These are phyloP conservation scores for Boletales sp. DNA, from an alignment of 768 basidiomycete species.

Conservation along the genomic window DNA sequence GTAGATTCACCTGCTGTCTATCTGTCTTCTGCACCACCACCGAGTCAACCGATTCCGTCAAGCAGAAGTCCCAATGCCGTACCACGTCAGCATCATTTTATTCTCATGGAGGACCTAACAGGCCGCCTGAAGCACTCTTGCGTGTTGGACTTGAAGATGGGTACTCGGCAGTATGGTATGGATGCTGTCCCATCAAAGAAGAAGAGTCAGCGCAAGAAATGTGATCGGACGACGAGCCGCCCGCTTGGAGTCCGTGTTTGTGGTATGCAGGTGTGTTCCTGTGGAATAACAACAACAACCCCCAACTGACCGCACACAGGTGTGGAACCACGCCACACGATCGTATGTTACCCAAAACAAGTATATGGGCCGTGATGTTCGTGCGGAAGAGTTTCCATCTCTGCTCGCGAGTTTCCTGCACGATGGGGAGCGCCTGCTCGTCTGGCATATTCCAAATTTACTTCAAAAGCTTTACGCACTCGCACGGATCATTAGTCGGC, in stretches of 20 bases:
- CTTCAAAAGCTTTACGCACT: slow-evolving; percentile 92
- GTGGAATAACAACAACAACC: neutral
- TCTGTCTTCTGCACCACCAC: slow-evolving; percentile 25
- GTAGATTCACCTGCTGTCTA: slow-evolving; percentile 24
- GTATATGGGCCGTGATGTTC: slow-evolving; percentile 90
- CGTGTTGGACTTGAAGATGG: slow-evolving; percentile 99
- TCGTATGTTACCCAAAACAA: slow-evolving; percentile 94
- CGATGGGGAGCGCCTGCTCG: slow-evolving; percentile 79
- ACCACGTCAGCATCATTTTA: slow-evolving; percentile 94
- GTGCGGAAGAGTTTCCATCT: slow-evolving; percentile 77
- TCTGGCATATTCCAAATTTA: slow-evolving; percentile 88
- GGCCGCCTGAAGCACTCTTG: slow-evolving; percentile 89
- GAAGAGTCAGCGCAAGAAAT: slow-evolving; percentile 98
- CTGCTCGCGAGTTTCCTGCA: slow-evolving; percentile 81
- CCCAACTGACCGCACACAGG: slow-evolving; percentile 44
- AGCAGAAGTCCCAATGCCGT: slow-evolving; percentile 44
- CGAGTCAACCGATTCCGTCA: slow-evolving; percentile 32
- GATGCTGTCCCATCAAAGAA: slow-evolving; percentile 91
- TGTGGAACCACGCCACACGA: slow-evolving; percentile 85
- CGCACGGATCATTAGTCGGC: slow-evolving; percentile 81
- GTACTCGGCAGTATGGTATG: slow-evolving; percentile 97
- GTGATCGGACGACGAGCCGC: slow-evolving; percentile 91
- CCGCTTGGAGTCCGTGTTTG: slow-evolving; percentile 90
- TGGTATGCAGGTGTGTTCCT: slow-evolving; percentile 89
- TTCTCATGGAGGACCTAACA: slow-evolving; percentile 98